These are phyloP conservation scores for Pichia phayaonensis DNA, from an alignment of 805 yeast genomes.

Conservation along the genomic window DNA sequence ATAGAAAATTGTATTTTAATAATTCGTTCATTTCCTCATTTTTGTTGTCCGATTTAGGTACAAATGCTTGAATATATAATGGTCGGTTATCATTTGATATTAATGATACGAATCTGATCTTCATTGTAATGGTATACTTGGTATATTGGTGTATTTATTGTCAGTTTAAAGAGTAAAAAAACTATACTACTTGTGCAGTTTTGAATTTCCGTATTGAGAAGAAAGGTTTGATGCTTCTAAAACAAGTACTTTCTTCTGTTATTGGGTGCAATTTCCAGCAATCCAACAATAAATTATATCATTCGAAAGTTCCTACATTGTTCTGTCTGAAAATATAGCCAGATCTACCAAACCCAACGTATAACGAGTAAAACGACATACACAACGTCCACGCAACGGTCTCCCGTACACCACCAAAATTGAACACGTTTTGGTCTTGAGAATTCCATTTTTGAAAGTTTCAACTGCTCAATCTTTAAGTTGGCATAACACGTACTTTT, in stretches of 20 bases:
- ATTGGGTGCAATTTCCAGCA: too few relatives aligned
- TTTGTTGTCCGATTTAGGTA: conserved; percentile 18
- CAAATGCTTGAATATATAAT: conserved; percentile 50
- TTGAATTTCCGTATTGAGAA: neutral
- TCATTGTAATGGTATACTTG: conserved; percentile 13
- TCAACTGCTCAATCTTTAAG: neutral
- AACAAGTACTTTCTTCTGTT: too few relatives aligned
- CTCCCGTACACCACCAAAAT: conserved; percentile 6
- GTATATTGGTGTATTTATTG: too few relatives aligned
- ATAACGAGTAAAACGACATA: too few relatives aligned
- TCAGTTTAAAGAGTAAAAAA: too few relatives aligned
- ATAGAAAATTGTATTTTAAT: conserved; percentile 57
- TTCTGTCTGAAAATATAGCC: neutral
- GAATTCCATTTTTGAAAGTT: neutral
- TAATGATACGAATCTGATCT: conserved; percentile 47
- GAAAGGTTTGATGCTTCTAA: too few relatives aligned
- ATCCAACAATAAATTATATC: neutral
- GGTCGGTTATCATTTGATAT: conserved; percentile 53
- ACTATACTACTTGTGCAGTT: neutral
- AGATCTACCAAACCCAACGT: neutral
- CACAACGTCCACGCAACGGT: neutral
- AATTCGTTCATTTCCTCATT: conserved; percentile 30
- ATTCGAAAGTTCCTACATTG: neutral
- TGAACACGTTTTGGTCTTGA: neutral
- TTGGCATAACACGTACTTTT: neutral